Base-by-base conservation (phyloP, 805 yeast species). In the Hanseniaspora pseudoguilliermondii region DNA sequence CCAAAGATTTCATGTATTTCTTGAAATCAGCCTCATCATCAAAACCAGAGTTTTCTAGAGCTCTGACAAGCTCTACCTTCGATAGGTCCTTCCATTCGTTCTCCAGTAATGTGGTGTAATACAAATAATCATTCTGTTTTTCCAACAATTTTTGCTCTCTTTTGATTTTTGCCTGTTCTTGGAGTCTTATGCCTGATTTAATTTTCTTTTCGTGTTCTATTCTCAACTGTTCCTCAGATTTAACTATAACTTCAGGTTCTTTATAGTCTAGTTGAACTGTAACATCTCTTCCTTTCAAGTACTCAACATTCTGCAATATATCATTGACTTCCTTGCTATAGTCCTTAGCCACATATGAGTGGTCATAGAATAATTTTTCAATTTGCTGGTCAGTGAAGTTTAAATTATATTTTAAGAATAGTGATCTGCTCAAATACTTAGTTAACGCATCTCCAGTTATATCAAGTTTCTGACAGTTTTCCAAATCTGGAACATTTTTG, bases 111-210 rank as follows among this genome's bases (percentile, higher is more conserved):
- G 75, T 74, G 1, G 79, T 71, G 63, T 83, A 88, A 66, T 90
- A 88, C 48, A 76, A 82, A 60, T 74, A 79, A 63, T 91, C 96
- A 61, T 84, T 81, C 61, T 89, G 89, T 60, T 86, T 84, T 66
- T 88, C 88, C 16, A 80, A 73, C 47, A 87, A 69, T 63, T 86
- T 89, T 65, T 91, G 96, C 10, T 81, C 67, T 56, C 98, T 73
- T 60, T 82, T 83, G 63, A 82, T 84, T 62, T 84, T 89, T 0
- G 97, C 97, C 68, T 89, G 96, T 63, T 87, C 95, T 69, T 93
- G 97, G 59, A 95, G 74, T 60, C 95, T 75, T 60, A 83, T 79
- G 9, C 97, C 97, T 59, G 84, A 85, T 65, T 89, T 96, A 62
- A 79, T 77, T 58, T 95, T 77, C 65, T 84, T 82, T 60, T 84